A percentile compares a stretch with the other conserved stretches of the same genome.
phyloP scores from a whole-genome alignment of 2,329 filamentous ascomycete species.

The Microdochium trichocladiopsis region DNA sequence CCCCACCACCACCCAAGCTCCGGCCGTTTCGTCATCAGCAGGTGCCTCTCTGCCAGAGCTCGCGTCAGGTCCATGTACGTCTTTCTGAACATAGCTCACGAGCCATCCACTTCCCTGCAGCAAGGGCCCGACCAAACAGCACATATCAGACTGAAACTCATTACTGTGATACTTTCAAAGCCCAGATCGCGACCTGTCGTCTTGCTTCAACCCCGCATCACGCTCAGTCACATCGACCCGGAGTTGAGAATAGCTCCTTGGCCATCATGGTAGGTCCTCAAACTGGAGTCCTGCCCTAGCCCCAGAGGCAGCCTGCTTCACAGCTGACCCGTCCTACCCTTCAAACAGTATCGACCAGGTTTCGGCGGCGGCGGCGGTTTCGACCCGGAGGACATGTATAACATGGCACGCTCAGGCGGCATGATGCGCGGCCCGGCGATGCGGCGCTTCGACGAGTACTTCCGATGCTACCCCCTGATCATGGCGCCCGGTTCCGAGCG shows the following conservation, averaged over 20 bases:
- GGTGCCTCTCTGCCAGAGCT: slow-evolving; percentile 2
- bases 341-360: slow-evolving; percentile 25
- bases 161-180: too few species aligned
- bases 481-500: slow-evolving; percentile 91
- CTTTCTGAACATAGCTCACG: background rate
- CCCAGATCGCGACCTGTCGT: too few species aligned
- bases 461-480: slow-evolving; percentile 89
- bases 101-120: too few species aligned
- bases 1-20: background rate
- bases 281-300: too few species aligned
- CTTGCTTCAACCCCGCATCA: too few species aligned
- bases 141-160: too few species aligned
- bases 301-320: too few species aligned
- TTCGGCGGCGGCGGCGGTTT: slow-evolving; percentile 36
- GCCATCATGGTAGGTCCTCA: too few species aligned
- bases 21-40: slow-evolving; percentile 5
- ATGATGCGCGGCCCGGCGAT: slow-evolving; percentile 38
- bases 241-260: too few species aligned
- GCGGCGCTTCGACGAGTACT: slow-evolving; percentile 96
- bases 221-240: too few species aligned
- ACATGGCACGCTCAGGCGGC: slow-evolving; percentile 34
- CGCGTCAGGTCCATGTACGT: background rate
- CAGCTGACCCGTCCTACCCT: background rate
- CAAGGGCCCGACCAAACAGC: too few species aligned
- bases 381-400: slow-evolving; percentile 41